Conservation (phyloP, 768 basidiomycete species). For the Suillus sp. region DNA sequence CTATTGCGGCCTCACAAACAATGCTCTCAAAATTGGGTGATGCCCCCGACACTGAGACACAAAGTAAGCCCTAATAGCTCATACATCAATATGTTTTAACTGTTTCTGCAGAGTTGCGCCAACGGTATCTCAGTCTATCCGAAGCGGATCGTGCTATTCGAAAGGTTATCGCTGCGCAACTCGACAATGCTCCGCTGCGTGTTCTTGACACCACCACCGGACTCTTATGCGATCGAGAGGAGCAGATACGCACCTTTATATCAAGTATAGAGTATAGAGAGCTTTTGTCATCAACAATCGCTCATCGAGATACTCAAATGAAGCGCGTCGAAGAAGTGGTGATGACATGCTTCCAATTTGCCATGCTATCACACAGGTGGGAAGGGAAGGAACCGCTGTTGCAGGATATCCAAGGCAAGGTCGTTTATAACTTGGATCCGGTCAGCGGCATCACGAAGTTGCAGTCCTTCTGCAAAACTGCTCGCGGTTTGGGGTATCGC, state of each 20-base stretch:
- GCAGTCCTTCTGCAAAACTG: too few relatives aligned
- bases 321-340: background rate
- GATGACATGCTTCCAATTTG: background rate
- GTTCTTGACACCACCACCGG: background rate
- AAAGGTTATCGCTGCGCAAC: background rate
- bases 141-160: background rate
- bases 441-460: too few relatives aligned
- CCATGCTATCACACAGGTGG: background rate
- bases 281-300: background rate
- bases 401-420: too few relatives aligned
- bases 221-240: background rate
- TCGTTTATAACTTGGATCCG: too few relatives aligned
- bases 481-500: too few relatives aligned
- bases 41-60: background rate
- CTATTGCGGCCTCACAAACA: background rate
- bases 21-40: background rate
- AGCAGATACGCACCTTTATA: background rate
- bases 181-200: background rate
- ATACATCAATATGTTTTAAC: accelerated
- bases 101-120: background rate
- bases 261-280: background rate
- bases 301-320: accelerated
- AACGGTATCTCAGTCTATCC: background rate
- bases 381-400: background rate
- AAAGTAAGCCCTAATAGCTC: background rate